These are phyloP conservation scores for Salvia splendens DNA, from an alignment of 257 asterid species.

Conservation along the genomic window DNA sequence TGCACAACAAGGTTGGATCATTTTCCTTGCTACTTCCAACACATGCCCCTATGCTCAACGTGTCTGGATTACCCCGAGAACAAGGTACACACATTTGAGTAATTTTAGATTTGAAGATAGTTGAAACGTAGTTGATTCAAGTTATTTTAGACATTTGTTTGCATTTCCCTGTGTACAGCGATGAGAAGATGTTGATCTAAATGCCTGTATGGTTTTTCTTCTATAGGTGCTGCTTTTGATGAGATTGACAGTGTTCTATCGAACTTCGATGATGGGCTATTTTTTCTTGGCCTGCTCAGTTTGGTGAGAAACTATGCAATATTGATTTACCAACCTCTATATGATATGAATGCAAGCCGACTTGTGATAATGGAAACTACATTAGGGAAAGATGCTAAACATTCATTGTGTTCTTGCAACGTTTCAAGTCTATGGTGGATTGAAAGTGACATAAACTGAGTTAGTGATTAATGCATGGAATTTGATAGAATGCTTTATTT, in stretches of 20 bases:
- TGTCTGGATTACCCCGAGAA: too few species aligned
- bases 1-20: too few species aligned
- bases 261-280: conserved; percentile 69
- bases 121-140: too few species aligned
- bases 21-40: too few species aligned
- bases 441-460: neutral
- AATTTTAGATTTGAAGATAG: too few species aligned
- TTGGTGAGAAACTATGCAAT: conserved; percentile 37
- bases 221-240: conserved; percentile 60
- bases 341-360: neutral
- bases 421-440: conserved; percentile 12
- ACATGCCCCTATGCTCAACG: too few species aligned
- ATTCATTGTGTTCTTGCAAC: neutral
- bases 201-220: conserved; percentile 8
- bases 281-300: conserved; percentile 81
- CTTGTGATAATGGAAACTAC: neutral
- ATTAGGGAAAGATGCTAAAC: neutral
- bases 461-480: neutral
- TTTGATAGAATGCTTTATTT: neutral
- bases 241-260: conserved; percentile 67
- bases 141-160: too few species aligned
- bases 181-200: conserved; percentile 18
- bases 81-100: too few species aligned
- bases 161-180: too few species aligned
- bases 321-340: too few species aligned